phyloP scores from a whole-genome alignment of 2,329 filamentous ascomycete species.

The Plenodomus tracheiphilus region DNA sequence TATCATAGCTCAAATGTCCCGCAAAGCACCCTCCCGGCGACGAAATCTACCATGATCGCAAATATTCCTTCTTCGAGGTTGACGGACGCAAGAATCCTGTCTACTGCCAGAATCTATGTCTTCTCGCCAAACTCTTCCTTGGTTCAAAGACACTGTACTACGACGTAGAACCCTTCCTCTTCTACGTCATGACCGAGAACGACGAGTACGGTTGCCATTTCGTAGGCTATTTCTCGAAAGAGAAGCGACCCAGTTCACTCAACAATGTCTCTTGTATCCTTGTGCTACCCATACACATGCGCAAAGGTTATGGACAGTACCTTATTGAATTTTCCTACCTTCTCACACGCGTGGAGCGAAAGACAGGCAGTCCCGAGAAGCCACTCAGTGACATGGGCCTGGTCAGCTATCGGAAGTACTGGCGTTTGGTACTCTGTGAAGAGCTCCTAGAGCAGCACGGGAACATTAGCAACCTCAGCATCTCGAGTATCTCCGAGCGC shows the following conservation, averaged over 20 bases:
- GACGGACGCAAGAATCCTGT: conserved; percentile 95
- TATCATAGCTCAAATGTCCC: conserved; percentile 71
- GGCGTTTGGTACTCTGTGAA: conserved; percentile 85
- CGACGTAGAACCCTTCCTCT: conserved; percentile 94
- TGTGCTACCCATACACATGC: conserved; percentile 92
- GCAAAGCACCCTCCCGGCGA: conserved; percentile 97
- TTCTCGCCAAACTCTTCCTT: conserved; percentile 95
- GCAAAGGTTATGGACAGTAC: conserved; percentile 94
- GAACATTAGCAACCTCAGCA: conserved; percentile 59
- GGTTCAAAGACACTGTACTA: conserved; percentile 98
- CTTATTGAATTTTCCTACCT: conserved; percentile 99
- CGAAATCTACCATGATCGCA: conserved; percentile 91
- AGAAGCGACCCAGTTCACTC: conserved; percentile 89
- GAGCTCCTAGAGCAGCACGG: conserved; percentile 70
- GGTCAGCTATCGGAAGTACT: conserved; percentile 97
- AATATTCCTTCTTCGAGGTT: conserved; percentile 95
- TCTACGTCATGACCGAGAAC: conserved; percentile 95
- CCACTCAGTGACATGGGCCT: conserved; percentile 97
- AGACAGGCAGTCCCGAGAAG: conserved; percentile 95
- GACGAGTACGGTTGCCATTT: conserved; percentile 92
- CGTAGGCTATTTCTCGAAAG: conserved; percentile 99
- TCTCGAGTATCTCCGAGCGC: conserved; percentile 74
- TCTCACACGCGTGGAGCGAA: conserved; percentile 86
- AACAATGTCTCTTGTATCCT: conserved; percentile 99
- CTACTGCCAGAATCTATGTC: conserved; percentile 97